Conservation (phyloP, 441 rosid genomes). For the Biscutella laevigata region DNA sequence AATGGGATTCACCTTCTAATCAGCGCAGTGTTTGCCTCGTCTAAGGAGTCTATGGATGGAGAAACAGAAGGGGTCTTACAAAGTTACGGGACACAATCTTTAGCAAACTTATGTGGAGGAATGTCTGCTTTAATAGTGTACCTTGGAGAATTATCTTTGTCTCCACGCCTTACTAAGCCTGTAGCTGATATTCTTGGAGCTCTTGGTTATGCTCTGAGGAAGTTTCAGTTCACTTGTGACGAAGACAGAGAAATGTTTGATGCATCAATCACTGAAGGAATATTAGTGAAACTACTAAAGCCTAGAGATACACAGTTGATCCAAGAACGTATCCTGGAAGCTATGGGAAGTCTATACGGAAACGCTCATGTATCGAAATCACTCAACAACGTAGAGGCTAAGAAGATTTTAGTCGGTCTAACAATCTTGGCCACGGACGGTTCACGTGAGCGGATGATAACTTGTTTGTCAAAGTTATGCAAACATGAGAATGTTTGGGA, state of each 20-base stretch:
- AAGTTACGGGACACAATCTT: constrained; percentile 58
- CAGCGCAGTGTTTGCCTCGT: constrained; percentile 75
- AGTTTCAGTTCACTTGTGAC: constrained; percentile 39
- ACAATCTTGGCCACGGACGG: constrained; percentile 53
- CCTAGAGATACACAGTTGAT: constrained; percentile 59
- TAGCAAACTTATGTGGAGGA: constrained; percentile 76
- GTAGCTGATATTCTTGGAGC: constrained; percentile 76
- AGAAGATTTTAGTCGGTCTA: constrained; percentile 62
- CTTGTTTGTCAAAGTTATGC: constrained; percentile 54
- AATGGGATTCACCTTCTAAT: constrained; percentile 60
- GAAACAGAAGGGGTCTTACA: constrained; percentile 54
- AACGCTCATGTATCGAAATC: constrained; percentile 42
- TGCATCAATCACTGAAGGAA: constrained; percentile 48
- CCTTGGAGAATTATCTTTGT: constrained; percentile 60
- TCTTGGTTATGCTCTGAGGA: constrained; percentile 77
- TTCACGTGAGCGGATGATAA: constrained; percentile 54
- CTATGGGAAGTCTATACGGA: constrained; percentile 80
- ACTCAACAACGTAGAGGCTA: constrained; percentile 59
- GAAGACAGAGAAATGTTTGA: constrained; percentile 44
- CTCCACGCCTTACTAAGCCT: constrained; percentile 69
- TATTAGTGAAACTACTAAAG: constrained; percentile 51
- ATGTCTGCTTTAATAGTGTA: constrained; percentile 58
- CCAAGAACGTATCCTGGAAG: constrained; percentile 84
- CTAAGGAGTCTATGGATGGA: constrained; percentile 75
- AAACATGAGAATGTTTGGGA: constrained; percentile 59